A percentile compares a stretch with the other conserved stretches of the same genome.
Conservation (phyloP, 2,329 filamentous ascomycete genomes). For the Aspergillus ochraceus region DNA sequence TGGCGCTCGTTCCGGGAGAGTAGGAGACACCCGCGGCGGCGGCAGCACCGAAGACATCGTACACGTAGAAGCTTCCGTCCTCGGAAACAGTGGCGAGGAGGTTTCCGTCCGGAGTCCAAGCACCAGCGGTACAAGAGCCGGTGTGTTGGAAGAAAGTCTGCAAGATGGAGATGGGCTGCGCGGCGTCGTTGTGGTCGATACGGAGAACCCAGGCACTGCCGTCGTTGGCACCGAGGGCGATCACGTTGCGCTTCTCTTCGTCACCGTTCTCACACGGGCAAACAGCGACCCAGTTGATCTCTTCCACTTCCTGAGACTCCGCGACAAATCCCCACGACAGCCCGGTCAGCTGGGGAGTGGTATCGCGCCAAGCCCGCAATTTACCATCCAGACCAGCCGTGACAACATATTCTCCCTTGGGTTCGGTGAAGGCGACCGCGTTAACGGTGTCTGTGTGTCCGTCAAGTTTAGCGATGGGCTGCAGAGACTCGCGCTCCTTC, state of each 20-base stretch:
- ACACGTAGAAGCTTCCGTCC: conserved; percentile 85
- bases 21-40: conserved; percentile 62
- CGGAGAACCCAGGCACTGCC: conserved; percentile 95
- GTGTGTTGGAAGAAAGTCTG: conserved; percentile 94
- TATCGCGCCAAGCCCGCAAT: conserved; percentile 67
- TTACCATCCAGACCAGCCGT: conserved; percentile 86
- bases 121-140: conserved; percentile 78
- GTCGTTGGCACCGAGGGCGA: conserved; percentile 86
- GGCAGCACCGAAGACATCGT: conserved; percentile 83
- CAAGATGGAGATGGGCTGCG: conserved; percentile 71
- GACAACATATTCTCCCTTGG: conserved; percentile 79
- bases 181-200: conserved; percentile 66
- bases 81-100: conserved; percentile 87
- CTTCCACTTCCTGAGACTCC: conserved; percentile 85
- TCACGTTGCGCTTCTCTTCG: conserved; percentile 67
- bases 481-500: conserved; percentile 60
- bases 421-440: conserved; percentile 78
- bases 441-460: conserved; percentile 93
- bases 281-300: conserved; percentile 85
- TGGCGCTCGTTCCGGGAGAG: conserved; percentile 59
- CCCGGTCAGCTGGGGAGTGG: conserved; percentile 47
- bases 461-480: conserved; percentile 72
- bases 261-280: conserved; percentile 63
- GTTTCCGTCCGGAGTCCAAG: conserved; percentile 85
- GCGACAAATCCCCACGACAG: conserved; percentile 66